Conservation (phyloP, 768 basidiomycete species). For the Hemileccinum impolitum region DNA sequence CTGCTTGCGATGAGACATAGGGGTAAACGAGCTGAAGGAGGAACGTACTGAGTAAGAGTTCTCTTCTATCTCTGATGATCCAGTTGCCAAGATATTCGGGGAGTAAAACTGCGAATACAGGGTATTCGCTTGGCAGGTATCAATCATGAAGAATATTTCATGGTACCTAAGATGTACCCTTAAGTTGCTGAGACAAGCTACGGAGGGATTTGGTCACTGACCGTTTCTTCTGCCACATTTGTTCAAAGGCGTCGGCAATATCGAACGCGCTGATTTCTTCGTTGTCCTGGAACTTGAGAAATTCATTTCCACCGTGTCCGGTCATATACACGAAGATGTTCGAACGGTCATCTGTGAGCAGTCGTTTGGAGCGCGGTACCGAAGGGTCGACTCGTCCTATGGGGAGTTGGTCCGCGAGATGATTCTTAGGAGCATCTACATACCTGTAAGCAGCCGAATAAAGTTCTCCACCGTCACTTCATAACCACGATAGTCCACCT, state of each 20-base stretch:
- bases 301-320: conserved; percentile 97
- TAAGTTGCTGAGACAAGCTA: background rate
- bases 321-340: conserved; percentile 99
- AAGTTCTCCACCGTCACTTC: conserved; percentile 98
- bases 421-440: conserved; percentile 16
- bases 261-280: conserved; percentile 97
- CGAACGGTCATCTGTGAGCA: conserved; percentile 84
- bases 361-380: conserved; percentile 87
- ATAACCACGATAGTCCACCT: conserved; percentile 97
- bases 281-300: conserved; percentile 98
- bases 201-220: conserved; percentile 26
- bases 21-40: background rate
- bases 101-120: conserved; percentile 94
- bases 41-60: conserved; percentile 86
- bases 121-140: conserved; percentile 96
- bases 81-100: conserved; percentile 89
- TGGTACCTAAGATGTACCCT: conserved; percentile 66
- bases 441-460: conserved; percentile 87
- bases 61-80: conserved; percentile 78
- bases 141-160: conserved; percentile 96
- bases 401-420: background rate
- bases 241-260: conserved; percentile 96
- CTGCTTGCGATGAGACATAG: conserved; percentile 37
- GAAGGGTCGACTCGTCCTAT: conserved; percentile 81
- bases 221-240: conserved; percentile 98